phyloP scores from a whole-genome alignment of 768 basidiomycete genomes.

The Plicaturopsis crispa region DNA sequence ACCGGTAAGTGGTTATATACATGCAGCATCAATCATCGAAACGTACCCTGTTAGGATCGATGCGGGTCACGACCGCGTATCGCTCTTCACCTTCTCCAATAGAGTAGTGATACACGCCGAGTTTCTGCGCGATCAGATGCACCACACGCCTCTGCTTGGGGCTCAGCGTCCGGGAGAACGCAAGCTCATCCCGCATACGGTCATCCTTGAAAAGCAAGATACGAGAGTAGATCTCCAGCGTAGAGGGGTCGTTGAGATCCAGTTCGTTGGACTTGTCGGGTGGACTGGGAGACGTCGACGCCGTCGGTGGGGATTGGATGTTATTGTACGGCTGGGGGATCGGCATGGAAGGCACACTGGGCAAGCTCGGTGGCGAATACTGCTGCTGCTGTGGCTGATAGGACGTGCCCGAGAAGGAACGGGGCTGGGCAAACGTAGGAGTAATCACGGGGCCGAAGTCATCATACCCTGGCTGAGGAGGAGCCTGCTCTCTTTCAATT shows the following conservation, averaged over 20 bases:
- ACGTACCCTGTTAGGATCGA: slow-evolving; percentile 75
- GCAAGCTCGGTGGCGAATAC: slow-evolving; percentile 52
- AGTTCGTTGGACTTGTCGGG: slow-evolving; percentile 73
- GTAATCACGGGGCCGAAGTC: slow-evolving; percentile 59
- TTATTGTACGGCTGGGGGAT: slow-evolving; percentile 34
- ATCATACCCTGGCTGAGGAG: slow-evolving; percentile 50
- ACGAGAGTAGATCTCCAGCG: slow-evolving; percentile 94
- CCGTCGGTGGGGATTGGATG: slow-evolving; percentile 31
- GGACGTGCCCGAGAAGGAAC: slow-evolving; percentile 61
- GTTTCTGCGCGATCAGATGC: slow-evolving; percentile 92
- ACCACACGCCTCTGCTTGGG: slow-evolving; percentile 88
- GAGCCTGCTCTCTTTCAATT: slow-evolving; percentile 73
- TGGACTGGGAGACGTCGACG: slow-evolving; percentile 51
- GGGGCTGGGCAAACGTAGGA: slow-evolving; percentile 51
- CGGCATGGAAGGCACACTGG: slow-evolving; percentile 26
- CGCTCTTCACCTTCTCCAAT: slow-evolving; percentile 90
- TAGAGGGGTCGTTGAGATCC: slow-evolving; percentile 93
- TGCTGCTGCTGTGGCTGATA: slow-evolving; percentile 44
- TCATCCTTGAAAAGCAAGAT: slow-evolving; percentile 97
- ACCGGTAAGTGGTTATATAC: slow-evolving; percentile 9
- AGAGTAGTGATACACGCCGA: slow-evolving; percentile 92
- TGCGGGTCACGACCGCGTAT: slow-evolving; percentile 90
- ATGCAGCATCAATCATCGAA: no score
- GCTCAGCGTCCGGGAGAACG: slow-evolving; percentile 83
- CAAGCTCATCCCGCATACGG: slow-evolving; percentile 93